A percentile compares a stretch with the other conserved stretches of the same genome.
Conservation (phyloP, 2,329 filamentous ascomycete species). For the Lasiodiplodia citricola region DNA sequence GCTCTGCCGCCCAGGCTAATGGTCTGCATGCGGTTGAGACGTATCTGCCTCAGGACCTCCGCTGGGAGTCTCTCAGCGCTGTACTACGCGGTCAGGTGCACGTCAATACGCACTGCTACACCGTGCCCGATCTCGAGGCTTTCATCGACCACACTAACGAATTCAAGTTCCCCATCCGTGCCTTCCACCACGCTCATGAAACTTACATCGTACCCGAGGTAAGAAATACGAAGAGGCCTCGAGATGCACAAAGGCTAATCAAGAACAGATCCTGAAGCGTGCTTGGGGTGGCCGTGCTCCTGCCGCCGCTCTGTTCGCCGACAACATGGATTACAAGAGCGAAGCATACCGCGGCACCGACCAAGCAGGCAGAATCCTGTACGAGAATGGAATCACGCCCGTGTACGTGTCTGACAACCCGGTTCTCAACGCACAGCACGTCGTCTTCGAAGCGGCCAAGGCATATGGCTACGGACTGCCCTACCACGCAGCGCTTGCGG, state of each 20-base stretch:
- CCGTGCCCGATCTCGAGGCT: constrained; percentile 69
- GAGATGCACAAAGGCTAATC: neutral
- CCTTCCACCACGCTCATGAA: constrained; percentile 74
- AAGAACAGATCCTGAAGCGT: constrained; percentile 37
- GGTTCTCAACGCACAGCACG: constrained; percentile 71
- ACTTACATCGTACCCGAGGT: constrained; percentile 70
- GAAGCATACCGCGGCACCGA: constrained; percentile 70
- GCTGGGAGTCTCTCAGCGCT: constrained; percentile 68
- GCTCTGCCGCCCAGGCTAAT: constrained; percentile 57
- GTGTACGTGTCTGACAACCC: constrained; percentile 76
- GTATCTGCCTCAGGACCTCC: constrained; percentile 67
- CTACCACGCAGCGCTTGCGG: constrained; percentile 48
- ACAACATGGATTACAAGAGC: constrained; percentile 75
- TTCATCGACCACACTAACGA: constrained; percentile 74
- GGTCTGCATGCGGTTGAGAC: constrained; percentile 58
- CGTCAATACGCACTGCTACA: constrained; percentile 76
- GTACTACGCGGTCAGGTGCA: constrained; percentile 70
- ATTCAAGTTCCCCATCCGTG: constrained; percentile 69
- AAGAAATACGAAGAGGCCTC: no score
- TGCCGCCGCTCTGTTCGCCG: constrained; percentile 66
- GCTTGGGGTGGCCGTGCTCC: constrained; percentile 44
- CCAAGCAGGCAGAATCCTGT: constrained; percentile 69
- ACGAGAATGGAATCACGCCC: constrained; percentile 67
- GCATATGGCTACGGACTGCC: constrained; percentile 49
- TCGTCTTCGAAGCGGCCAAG: constrained; percentile 63